phyloP scores from a whole-genome alignment of 2,329 filamentous ascomycete genomes.

The Penicillium sp. region DNA sequence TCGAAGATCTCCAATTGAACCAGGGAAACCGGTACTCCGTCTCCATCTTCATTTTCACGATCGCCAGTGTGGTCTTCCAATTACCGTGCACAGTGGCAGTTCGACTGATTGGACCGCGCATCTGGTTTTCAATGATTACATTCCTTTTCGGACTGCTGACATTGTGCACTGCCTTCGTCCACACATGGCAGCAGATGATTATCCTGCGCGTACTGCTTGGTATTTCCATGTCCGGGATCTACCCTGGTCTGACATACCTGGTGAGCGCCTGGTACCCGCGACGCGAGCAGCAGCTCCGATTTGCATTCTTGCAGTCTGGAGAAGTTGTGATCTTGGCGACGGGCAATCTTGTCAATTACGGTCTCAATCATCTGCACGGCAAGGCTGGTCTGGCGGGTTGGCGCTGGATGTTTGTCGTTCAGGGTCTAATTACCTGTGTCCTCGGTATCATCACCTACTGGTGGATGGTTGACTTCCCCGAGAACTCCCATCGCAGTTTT shows the following conservation, averaged over 20 bases:
- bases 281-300: conserved; percentile 62
- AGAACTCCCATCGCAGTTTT: conserved; percentile 55
- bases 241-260: conserved; percentile 45
- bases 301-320: conserved; percentile 61
- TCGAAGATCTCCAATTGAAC: conserved; percentile 56
- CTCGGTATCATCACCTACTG: conserved; percentile 61
- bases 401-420: conserved; percentile 67
- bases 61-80: conserved; percentile 65
- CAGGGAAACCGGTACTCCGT: conserved; percentile 65
- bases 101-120: conserved; percentile 60
- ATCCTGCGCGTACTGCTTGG: conserved; percentile 62
- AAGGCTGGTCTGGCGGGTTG: conserved; percentile 56
- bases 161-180: conserved; percentile 64
- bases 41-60: conserved; percentile 69
- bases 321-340: conserved; percentile 64
- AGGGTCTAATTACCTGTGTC: conserved; percentile 58
- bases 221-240: conserved; percentile 54
- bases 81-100: conserved; percentile 65
- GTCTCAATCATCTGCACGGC: conserved; percentile 61
- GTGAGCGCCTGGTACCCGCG: conserved; percentile 60
- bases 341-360: conserved; percentile 65
- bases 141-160: conserved; percentile 62
- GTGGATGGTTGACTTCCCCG: conserved; percentile 69
- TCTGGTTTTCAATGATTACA: conserved; percentile 60
- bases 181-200: conserved; percentile 67